Conservation (phyloP, 1,139 yeast genomes). For the Lodderomyces oxycetoniae region DNA sequence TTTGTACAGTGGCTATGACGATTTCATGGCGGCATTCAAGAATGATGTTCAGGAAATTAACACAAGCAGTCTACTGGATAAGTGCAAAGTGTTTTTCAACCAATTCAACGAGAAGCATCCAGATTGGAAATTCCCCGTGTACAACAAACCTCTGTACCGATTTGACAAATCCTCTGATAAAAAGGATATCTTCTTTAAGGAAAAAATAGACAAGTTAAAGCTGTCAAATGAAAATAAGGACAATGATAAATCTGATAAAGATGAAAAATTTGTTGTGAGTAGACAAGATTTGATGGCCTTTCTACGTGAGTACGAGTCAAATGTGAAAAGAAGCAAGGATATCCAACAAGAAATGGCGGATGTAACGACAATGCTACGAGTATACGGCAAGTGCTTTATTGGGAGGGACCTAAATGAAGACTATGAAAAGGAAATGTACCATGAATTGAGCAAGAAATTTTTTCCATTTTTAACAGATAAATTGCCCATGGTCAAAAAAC, state of each 20-base stretch:
- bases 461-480: conserved; percentile 27
- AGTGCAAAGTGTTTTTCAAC: conserved; percentile 29
- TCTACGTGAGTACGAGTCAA: conserved; percentile 16
- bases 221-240: too few relatives aligned
- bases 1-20: conserved; percentile 21
- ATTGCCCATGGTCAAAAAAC: conserved; percentile 24
- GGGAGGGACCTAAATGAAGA: conserved; percentile 10
- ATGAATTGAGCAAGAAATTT: conserved; percentile 21
- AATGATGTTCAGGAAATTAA: conserved; percentile 13
- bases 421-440: conserved; percentile 11
- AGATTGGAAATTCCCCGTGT: conserved; percentile 22
- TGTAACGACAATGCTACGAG: conserved; percentile 26
- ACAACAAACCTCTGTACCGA: conserved; percentile 11
- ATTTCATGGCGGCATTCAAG: conserved; percentile 16
- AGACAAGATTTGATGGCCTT: conserved; percentile 19
- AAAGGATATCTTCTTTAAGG: conserved; percentile 11
- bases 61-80: conserved; percentile 19
- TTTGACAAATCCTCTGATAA: conserved; percentile 30
- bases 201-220: conserved; percentile 5
- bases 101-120: conserved; percentile 20
- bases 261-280: conserved; percentile 5
- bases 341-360: conserved; percentile 37
- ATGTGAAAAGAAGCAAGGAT: conserved; percentile 15
- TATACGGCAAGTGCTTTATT: conserved; percentile 37
- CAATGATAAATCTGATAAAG: conserved; percentile 6